Conservation (phyloP, 108 stramenopile genomes). For the Discostella stelligeroides region DNA sequence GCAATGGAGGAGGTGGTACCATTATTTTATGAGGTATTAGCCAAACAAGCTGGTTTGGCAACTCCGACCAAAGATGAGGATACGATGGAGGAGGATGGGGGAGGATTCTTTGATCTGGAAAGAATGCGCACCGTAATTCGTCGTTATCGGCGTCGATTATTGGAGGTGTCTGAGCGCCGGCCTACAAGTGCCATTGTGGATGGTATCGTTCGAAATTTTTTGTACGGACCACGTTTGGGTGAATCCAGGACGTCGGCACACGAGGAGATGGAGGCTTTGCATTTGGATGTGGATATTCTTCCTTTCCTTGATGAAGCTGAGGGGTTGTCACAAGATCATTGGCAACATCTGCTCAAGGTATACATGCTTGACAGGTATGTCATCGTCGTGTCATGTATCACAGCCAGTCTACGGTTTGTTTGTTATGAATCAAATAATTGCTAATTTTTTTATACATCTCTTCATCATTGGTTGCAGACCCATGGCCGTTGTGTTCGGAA, state of each 20-base stretch:
- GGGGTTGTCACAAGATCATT: conserved; percentile 29
- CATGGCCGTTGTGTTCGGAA: conserved; percentile 51
- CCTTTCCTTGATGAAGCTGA: conserved; percentile 48
- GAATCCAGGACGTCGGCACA: conserved; percentile 16
- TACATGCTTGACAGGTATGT: conserved; percentile 31
- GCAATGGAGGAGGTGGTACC: conserved; percentile 40
- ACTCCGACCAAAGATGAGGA: not conserved
- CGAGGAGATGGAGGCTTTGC: conserved; percentile 42
- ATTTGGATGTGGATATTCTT: conserved; percentile 37
- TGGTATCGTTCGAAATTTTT: conserved; percentile 46
- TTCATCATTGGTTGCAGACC: conserved; percentile 28
- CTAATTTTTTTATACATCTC: too few relatives aligned
- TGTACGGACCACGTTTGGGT: conserved; percentile 47
- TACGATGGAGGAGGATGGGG: not conserved
- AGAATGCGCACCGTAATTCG: conserved; percentile 46
- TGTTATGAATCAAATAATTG: too few relatives aligned
- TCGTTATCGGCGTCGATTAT: conserved; percentile 35
- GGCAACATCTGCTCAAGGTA: conserved; percentile 36
- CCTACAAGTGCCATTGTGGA: conserved; percentile 39
- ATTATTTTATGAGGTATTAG: conserved; percentile 32
- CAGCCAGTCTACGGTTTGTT: too few relatives aligned
- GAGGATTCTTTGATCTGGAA: conserved; percentile 24
- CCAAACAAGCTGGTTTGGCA: conserved; percentile 27
- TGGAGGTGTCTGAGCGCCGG: conserved; percentile 35
- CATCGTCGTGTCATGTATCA: too few relatives aligned